Evolutionary conservation across 1,139 yeast species (phyloP).

Genomic region (Ashbya aceris): DNA sequence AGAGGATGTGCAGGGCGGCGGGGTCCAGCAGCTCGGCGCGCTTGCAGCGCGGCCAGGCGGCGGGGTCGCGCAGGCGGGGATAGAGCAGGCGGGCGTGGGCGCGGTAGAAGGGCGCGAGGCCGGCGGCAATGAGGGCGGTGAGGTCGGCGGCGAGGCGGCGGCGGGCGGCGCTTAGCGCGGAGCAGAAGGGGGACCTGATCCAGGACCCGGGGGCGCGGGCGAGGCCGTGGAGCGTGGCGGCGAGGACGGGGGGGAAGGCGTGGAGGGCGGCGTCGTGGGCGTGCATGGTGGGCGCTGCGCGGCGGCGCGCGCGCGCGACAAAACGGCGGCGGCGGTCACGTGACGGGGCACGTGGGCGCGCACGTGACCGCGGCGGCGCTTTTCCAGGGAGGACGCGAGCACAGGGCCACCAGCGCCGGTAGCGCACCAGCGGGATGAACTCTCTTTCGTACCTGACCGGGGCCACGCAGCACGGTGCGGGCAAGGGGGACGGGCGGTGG

Average conservation of each 20-base stretch:
- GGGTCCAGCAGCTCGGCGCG: slow-evolving; percentile 21
- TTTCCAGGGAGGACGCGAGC: too few species aligned
- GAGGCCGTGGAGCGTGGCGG: too few species aligned
- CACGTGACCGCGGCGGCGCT: too few species aligned
- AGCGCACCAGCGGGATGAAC: background rate
- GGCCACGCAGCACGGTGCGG: background rate
- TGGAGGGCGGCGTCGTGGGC: too few species aligned
- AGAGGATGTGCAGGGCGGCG: slow-evolving; percentile 21
- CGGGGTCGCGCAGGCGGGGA: slow-evolving; percentile 7
- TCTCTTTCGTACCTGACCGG: slow-evolving; percentile 3
- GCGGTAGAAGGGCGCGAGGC: slow-evolving; percentile 20
- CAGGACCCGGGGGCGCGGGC: too few species aligned
- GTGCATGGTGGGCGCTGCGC: too few species aligned
- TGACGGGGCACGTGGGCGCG: too few species aligned
- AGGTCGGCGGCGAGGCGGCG: slow-evolving; percentile 1
- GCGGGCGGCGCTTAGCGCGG: background rate
- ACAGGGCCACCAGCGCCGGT: too few species aligned
- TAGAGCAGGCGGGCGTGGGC: slow-evolving; percentile 7
- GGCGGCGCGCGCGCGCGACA: too few species aligned
- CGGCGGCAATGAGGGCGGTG: slow-evolving; percentile 14
- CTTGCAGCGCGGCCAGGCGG: slow-evolving; percentile 22
- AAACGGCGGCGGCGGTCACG: too few species aligned
- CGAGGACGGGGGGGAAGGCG: too few species aligned
- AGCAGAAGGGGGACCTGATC: too few species aligned
- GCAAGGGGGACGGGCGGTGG: background rate